These are phyloP conservation scores for Chaetomium olivaceum DNA, from an alignment of 2,329 filamentous ascomycete genomes.

Conservation along the genomic window DNA sequence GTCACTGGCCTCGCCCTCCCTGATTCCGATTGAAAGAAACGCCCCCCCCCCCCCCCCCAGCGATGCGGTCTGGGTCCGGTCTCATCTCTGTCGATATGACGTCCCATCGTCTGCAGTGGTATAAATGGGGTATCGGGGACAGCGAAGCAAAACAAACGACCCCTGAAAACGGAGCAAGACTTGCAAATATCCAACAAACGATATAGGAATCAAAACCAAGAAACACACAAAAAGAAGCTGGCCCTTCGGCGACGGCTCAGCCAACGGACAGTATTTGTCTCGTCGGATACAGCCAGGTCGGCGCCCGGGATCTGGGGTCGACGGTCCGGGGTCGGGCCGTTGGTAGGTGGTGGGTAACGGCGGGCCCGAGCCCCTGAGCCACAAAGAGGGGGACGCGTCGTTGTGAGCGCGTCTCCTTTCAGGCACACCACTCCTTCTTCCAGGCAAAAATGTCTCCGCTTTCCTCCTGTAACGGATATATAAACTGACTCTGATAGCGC, in stretches of 20 bases:
- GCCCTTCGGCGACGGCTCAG: not conserved
- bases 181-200: not conserved
- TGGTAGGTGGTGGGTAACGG: constrained; percentile 19
- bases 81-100: not conserved
- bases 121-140: not conserved
- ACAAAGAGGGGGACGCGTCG: constrained; percentile 7
- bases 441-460: not conserved
- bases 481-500: not conserved
- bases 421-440: not conserved
- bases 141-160: not conserved
- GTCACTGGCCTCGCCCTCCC: not conserved
- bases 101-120: not conserved
- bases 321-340: constrained; percentile 1
- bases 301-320: constrained; percentile 1
- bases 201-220: not conserved
- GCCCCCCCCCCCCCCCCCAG: no score
- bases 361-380: not conserved
- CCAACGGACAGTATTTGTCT: constrained; percentile 28
- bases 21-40: not conserved
- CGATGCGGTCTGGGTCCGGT: not conserved
- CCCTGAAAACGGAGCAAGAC: not conserved
- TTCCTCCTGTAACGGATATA: not conserved
- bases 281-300: not conserved
- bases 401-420: not conserved
- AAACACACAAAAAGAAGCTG: not conserved